Percentiles rank a stretch among this genome's conserved stretches.
phyloP scores from a whole-genome alignment of 306 rosid species.

The Rosa lucieae region DNA sequence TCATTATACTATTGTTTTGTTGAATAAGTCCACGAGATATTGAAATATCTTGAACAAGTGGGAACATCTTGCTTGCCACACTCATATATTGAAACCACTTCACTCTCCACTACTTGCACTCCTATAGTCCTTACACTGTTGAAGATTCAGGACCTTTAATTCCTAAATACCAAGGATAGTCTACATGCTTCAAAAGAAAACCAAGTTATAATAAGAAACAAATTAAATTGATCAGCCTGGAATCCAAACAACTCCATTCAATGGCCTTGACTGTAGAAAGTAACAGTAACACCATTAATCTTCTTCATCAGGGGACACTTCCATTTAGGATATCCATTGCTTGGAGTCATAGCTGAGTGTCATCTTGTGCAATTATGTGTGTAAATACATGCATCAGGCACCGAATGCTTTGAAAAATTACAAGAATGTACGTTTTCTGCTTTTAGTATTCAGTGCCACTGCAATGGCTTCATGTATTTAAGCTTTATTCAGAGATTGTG shows the following conservation, averaged over 20 bases:
- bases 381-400: conserved; percentile 83
- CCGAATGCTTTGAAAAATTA: conserved; percentile 42
- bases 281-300: background rate
- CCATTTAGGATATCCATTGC: conserved; percentile 29
- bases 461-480: conserved; percentile 41
- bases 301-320: conserved; percentile 14
- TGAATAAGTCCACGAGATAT: conserved; percentile 26
- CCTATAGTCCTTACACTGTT: conserved; percentile 10
- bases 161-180: background rate
- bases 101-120: conserved; percentile 49
- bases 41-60: conserved; percentile 35
- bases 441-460: conserved; percentile 24
- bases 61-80: conserved; percentile 36
- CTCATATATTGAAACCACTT: conserved; percentile 32
- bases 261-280: background rate
- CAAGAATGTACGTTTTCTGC: conserved; percentile 22
- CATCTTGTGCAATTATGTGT: conserved; percentile 38
- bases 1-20: conserved; percentile 15
- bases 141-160: conserved; percentile 2
- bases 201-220: conserved; percentile 15
- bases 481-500: conserved; percentile 22
- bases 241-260: background rate
- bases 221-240: background rate
- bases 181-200: conserved; percentile 29
- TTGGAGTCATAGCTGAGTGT: conserved; percentile 27